phyloP scores from a whole-genome alignment of 2,329 filamentous ascomycete genomes.

The Paraphaeosphaeria sporulosa region DNA sequence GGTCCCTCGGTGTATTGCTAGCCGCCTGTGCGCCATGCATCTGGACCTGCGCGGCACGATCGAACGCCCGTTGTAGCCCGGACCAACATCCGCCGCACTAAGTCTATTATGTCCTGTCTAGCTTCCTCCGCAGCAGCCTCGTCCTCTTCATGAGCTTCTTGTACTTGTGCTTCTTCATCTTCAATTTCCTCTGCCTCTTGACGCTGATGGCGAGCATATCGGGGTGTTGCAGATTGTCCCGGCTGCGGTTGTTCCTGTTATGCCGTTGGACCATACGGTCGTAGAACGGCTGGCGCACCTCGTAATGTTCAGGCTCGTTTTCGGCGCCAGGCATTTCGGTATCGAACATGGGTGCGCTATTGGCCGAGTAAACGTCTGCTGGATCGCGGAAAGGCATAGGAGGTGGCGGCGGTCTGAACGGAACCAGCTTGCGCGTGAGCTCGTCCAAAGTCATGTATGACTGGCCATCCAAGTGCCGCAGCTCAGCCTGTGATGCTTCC shows the following conservation, averaged over 20 bases:
- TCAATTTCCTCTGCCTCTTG: conserved; percentile 88
- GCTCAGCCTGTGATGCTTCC: conserved; percentile 45
- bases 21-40: conserved; percentile 10
- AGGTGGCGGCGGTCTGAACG: conserved; percentile 84
- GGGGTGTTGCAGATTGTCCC: conserved; percentile 44
- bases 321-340: conserved; percentile 33
- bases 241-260: conserved; percentile 64
- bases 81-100: conserved; percentile 23
- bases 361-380: conserved; percentile 57
- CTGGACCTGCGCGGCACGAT: conserved; percentile 9
- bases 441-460: conserved; percentile 48
- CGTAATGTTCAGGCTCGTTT: conserved; percentile 49
- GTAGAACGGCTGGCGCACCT: conserved; percentile 63
- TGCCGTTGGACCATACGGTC: conserved; percentile 74
- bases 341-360: conserved; percentile 58
- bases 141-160: conserved; percentile 98
- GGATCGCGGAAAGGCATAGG: conserved; percentile 66
- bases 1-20: conserved; percentile 7
- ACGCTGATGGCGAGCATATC: conserved; percentile 86
- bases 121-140: conserved; percentile 84
- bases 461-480: conserved; percentile 46
- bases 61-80: conserved; percentile 17
- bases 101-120: conserved; percentile 58
- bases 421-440: conserved; percentile 64
- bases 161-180: conserved; percentile 99